phyloP scores from a whole-genome alignment of 2,329 filamentous ascomycete genomes.

The Graphium sp. region DNA sequence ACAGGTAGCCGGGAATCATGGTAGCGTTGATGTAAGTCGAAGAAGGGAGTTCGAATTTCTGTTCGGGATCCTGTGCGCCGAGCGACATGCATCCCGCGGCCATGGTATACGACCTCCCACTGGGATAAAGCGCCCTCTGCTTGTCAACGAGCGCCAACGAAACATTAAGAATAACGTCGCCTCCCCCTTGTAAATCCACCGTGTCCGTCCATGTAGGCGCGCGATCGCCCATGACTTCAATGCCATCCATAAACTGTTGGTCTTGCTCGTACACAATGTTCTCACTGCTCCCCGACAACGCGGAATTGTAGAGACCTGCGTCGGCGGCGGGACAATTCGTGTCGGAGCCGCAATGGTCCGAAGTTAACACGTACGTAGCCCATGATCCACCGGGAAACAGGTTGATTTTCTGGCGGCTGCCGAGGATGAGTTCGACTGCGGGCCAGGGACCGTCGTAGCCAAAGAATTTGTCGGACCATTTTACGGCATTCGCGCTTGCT shows the following conservation, averaged over 20 bases:
- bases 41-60: conserved; percentile 9
- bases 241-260: conserved; percentile 10
- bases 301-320: conserved; percentile 12
- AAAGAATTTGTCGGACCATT: conserved; percentile 10
- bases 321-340: conserved; percentile 11
- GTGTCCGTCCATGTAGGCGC: conserved; percentile 12
- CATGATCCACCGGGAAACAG: conserved; percentile 15
- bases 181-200: conserved; percentile 9
- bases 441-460: conserved; percentile 18
- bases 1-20: conserved; percentile 13
- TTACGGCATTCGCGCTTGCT: too few species aligned
- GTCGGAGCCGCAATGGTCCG: too few species aligned
- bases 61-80: conserved; percentile 11
- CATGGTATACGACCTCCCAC: conserved; percentile 12
- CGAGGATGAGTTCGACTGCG: conserved; percentile 11
- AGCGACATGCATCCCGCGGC: conserved; percentile 14
- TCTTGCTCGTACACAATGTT: conserved; percentile 8
- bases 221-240: conserved; percentile 9
- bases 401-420: conserved; percentile 9
- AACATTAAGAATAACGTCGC: background rate
- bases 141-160: conserved; percentile 9
- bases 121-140: conserved; percentile 12
- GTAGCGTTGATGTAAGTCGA: conserved; percentile 12
- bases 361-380: too few species aligned
- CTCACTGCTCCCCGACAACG: conserved; percentile 9